Base-by-base conservation (phyloP, 208 protist genomes). In the Pavlovales sp. region DNA sequence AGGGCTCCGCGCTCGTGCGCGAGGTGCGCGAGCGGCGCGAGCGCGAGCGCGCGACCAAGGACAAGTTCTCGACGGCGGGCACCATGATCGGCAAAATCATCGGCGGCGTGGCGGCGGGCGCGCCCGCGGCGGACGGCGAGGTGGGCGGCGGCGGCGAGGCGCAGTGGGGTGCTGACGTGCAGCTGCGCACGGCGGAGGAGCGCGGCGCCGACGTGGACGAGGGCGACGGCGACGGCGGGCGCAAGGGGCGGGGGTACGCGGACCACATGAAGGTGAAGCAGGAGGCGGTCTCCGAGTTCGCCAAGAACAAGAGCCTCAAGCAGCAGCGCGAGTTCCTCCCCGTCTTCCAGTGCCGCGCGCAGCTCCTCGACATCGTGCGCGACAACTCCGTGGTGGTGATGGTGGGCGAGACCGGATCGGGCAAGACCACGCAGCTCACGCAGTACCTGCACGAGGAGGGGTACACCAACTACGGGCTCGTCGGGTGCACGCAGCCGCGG, bases 371-470 rank as follows among this genome's bases (percentile, higher is more conserved):
- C 82, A 44, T 93, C 37, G 79, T 95, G 18, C 85, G 93, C 40
- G 91, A 71, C 14, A 90, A 94, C 66, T 81, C 79, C n/a, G 92
- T 88, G 18, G 75, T 94, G 22, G 90, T 97, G 26, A 67, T 97
- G 20, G 88, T 96, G 8, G 95, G 95, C 22, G 34, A 94, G 34
- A 96, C 96, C 0, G 96, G 96, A 0, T 96, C 91, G 71, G 96
- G 96, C 47, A 97, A 97, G 91, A 96, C 95, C 66, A 92, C 92
- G 83, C 90, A 97, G 90, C 90, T 97, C 8, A 94, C 96, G 39
- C 96, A 97, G 89, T 97, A 96, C 88, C 37, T 97, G 5, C 87
- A 91, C 32, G 95, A 97, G 89, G 77, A 78, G 34, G 95, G 94
- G 1, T 95, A 90, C 91, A 90, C 88, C 1, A 44, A 75, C 28